Conservation (phyloP, 23 red algal species). For the Chondrus crispus region DNA sequence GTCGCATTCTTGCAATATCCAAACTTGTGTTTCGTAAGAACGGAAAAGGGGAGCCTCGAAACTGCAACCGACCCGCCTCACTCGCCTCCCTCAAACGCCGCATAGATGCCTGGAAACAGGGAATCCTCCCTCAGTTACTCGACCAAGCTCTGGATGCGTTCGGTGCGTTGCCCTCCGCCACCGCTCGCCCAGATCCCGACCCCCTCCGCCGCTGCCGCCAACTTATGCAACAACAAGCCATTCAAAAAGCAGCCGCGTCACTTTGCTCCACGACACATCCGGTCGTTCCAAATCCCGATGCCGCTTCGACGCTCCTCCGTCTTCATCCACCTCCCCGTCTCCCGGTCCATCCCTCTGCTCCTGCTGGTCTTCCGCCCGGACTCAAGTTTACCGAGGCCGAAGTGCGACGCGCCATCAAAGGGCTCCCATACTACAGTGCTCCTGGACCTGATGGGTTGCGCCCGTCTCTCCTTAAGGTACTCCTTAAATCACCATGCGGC, state of each 20-base stretch:
- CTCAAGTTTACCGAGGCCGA: background rate
- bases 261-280: background rate
- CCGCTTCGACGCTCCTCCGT: background rate
- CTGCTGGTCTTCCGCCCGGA: background rate
- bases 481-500: background rate
- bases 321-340: background rate
- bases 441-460: background rate
- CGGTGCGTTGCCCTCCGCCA: background rate
- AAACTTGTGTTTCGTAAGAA: background rate
- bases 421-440: background rate
- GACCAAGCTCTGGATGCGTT: background rate
- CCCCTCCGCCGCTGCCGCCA: background rate
- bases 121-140: too few species aligned
- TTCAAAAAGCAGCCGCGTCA: background rate
- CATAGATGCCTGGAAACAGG: too few species aligned
- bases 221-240: background rate
- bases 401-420: background rate
- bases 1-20: background rate
- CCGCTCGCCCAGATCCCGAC: background rate
- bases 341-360: background rate
- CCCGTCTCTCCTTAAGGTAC: background rate
- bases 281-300: background rate
- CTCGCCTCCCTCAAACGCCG: too few species aligned
- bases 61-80: background rate
- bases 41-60: background rate